phyloP scores from a whole-genome alignment of 768 basidiomycete species.

The Pisolithus marmoratus region DNA sequence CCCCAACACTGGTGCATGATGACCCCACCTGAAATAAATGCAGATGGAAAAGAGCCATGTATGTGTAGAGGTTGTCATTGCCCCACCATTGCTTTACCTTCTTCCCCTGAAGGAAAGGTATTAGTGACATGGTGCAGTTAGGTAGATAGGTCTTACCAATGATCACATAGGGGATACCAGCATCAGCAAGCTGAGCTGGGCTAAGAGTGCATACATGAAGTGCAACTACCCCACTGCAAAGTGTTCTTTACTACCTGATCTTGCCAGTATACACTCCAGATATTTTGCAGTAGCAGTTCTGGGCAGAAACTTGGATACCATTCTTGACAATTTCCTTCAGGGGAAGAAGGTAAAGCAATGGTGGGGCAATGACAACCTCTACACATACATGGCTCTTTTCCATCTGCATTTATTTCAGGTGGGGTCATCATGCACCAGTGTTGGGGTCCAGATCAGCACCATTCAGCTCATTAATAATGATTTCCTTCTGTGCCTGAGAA shows the following conservation, averaged over 20 bases:
- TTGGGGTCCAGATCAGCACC: constrained; percentile 68
- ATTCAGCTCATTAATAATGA: constrained; percentile 69
- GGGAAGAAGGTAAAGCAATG: constrained; percentile 79
- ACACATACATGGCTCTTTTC: too few species aligned
- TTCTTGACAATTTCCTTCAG: constrained; percentile 56
- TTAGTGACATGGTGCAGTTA: neutral
- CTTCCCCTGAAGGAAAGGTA: constrained; percentile 60
- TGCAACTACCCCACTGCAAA: neutral
- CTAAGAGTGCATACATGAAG: constrained; percentile 37
- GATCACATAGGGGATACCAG: constrained; percentile 87
- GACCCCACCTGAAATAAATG: constrained; percentile 74
- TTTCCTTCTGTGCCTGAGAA: constrained; percentile 54
- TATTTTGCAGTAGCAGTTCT: constrained; percentile 83
- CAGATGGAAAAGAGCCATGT: too few species aligned
- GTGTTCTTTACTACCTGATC: constrained; percentile 58
- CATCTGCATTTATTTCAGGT: too few species aligned
- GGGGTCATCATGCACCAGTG: constrained; percentile 53
- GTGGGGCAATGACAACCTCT: constrained; percentile 91
- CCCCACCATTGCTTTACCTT: constrained; percentile 84
- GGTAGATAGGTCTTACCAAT: constrained; percentile 50
- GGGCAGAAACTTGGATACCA: constrained; percentile 77
- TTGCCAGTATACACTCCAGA: constrained; percentile 96
- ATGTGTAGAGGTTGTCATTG: too few species aligned
- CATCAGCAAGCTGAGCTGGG: too few species aligned
- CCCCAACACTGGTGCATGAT: constrained; percentile 57